Conservation (phyloP, 2,329 filamentous ascomycete species). For the Talaromyces sp. region DNA sequence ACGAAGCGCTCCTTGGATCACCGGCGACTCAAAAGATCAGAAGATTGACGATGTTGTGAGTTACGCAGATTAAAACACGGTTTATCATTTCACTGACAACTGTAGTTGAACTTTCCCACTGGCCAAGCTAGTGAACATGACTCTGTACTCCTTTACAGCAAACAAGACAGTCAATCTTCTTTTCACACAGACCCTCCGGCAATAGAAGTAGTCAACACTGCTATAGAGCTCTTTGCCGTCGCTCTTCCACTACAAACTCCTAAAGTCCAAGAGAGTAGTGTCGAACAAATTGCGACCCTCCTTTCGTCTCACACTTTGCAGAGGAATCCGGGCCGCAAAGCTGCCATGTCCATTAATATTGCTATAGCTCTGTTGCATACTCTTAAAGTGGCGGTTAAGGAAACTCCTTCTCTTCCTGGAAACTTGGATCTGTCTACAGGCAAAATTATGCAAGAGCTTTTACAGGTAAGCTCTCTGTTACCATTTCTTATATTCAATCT, state of each 20-base stretch:
- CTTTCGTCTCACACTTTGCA: slow-evolving; percentile 73
- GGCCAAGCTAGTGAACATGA: slow-evolving; percentile 86
- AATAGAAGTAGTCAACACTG: slow-evolving; percentile 90
- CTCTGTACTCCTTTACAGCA: slow-evolving; percentile 68
- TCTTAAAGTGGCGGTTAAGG: slow-evolving; percentile 76
- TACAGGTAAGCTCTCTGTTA: slow-evolving; percentile 55
- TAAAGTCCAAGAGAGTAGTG: slow-evolving; percentile 90
- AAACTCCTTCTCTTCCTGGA: slow-evolving; percentile 66
- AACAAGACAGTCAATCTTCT: slow-evolving; percentile 38
- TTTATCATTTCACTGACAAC: slow-evolving; percentile 10
- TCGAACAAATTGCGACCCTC: slow-evolving; percentile 90
- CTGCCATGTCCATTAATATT: slow-evolving; percentile 86
- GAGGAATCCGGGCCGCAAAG: slow-evolving; percentile 79
- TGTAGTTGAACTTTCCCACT: slow-evolving; percentile 54
- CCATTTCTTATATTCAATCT: slow-evolving; percentile 2
- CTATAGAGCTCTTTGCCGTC: slow-evolving; percentile 87
- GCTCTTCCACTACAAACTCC: slow-evolving; percentile 81
- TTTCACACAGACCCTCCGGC: slow-evolving; percentile 69
- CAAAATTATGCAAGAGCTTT: slow-evolving; percentile 59
- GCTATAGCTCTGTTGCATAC: slow-evolving; percentile 73
- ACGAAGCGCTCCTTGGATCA: slow-evolving; percentile 42
- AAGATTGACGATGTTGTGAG: slow-evolving; percentile 38
- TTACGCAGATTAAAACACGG: neutral
- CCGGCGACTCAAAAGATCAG: slow-evolving; percentile 32
- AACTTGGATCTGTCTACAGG: slow-evolving; percentile 72